Conservation (phyloP, 2,329 filamentous ascomycete species). For the Diaporthe capsici region DNA sequence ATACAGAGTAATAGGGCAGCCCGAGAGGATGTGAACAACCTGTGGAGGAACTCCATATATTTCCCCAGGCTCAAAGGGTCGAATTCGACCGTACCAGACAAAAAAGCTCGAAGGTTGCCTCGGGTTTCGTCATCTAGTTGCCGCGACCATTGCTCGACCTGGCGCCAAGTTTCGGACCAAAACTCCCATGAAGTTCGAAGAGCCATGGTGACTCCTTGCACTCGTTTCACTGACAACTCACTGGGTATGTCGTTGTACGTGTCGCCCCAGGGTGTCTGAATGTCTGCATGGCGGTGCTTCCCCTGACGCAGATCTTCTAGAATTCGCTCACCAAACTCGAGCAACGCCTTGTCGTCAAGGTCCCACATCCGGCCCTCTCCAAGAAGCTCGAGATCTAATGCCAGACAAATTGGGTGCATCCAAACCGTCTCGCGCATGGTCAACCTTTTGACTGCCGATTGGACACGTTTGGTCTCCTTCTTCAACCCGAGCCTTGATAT, state of each 20-base stretch:
- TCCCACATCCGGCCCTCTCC: not conserved
- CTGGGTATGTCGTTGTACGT: not conserved
- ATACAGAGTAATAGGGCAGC: not conserved
- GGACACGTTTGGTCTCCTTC: not conserved
- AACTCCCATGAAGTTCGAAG: not conserved
- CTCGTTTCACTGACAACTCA: not conserved
- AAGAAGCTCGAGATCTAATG: not conserved
- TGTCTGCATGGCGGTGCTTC: not conserved
- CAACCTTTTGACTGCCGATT: not conserved
- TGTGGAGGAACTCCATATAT: not conserved
- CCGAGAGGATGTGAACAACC: not conserved
- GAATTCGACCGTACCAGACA: not conserved
- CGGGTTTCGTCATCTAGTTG: not conserved
- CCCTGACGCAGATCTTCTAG: not conserved
- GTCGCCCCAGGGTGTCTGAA: not conserved
- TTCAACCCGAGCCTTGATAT: too few relatives aligned
- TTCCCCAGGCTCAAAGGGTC: too few relatives aligned
- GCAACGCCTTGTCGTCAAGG: not conserved
- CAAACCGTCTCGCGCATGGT: not conserved
- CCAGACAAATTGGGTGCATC: not conserved
- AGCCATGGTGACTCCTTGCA: not conserved
- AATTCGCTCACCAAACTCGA: not conserved
- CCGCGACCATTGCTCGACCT: not conserved
- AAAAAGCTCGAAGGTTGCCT: not conserved
- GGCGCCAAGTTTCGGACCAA: not conserved